These are phyloP conservation scores for Hanseniaspora hatyaiensis DNA, from an alignment of 805 yeast genomes.

Conservation along the genomic window DNA sequence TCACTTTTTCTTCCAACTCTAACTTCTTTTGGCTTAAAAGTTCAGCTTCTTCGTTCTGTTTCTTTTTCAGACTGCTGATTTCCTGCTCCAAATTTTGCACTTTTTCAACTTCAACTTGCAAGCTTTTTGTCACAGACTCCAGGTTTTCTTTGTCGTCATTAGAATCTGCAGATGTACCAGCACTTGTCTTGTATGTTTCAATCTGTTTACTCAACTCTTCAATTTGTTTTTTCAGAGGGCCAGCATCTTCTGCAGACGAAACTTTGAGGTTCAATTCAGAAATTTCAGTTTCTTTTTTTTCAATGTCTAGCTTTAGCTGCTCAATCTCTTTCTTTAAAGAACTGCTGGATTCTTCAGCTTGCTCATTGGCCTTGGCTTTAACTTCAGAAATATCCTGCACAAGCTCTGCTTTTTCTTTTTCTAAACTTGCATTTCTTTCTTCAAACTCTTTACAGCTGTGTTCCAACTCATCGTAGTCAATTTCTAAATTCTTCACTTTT, in stretches of 20 bases:
- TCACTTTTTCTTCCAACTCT: neutral
- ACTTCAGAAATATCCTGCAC: too few relatives aligned
- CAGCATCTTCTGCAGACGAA: neutral
- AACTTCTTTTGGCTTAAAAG: neutral
- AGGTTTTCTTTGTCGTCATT: neutral
- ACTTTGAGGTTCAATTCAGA: constrained; percentile 2
- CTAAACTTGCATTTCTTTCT: constrained; percentile 22
- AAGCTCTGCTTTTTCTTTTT: neutral
- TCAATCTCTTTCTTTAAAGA: too few relatives aligned
- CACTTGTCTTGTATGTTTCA: neutral
- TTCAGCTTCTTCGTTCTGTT: too few relatives aligned
- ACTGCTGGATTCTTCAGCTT: too few relatives aligned
- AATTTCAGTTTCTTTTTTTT: constrained; percentile 41
- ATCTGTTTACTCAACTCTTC: neutral
- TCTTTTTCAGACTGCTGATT: too few relatives aligned
- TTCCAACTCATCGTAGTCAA: constrained; percentile 21
- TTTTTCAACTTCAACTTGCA: neutral
- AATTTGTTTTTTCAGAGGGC: neutral
- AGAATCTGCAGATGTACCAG: neutral
- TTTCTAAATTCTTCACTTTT: constrained; percentile 4
- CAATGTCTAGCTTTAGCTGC: too few relatives aligned
- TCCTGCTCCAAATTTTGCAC: too few relatives aligned
- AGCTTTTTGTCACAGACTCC: neutral
- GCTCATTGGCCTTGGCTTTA: too few relatives aligned
- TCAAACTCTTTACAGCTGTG: constrained; percentile 32